Base-by-base conservation (phyloP, 805 yeast genomes). In the Candida multigemmis region DNA sequence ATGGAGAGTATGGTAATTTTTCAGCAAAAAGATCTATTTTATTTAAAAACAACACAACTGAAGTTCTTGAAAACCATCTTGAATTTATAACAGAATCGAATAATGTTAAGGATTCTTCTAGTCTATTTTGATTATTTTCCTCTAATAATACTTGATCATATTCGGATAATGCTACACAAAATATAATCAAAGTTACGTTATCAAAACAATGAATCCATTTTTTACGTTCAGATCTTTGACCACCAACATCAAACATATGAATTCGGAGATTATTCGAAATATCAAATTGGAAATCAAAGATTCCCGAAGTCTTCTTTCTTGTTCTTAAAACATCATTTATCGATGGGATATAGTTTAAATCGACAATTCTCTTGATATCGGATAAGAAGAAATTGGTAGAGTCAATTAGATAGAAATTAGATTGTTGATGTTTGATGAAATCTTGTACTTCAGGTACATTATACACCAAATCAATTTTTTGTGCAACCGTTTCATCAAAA, bases 151-250 rank as follows among this genome's bases (percentile, higher is more conserved):
- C 77, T 54, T 86, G 96, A 50, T 87, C 96, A 47, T 87, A 87
- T 48, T 87, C 96, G 2, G 89, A 77, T 28, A 87, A 55, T 0
- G 96, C 86, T 13, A 86, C 95, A 52, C 96, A 86, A 48, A 86
- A 87, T 33, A 87, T 83, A 26, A 87, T 79, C 24, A 82, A 65
- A 0, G 95, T 81, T 18, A 87, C 96, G 41, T 86, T 85, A 51
- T 86, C 95, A 44, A 91, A 91, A 47, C 95, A 84, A 54, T 91
- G 93, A 35, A 91, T 86, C 98, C 98, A 91, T 53, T 91, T 89
- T 46, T 82, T 83, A 28, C 98, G 75, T 59, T 91, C 98, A 3
- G 93, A 76, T 42, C 98, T 66, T 54, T 91, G 98, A 2, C 96
- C 96, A 36, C 96, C 96, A 25, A 87, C 96, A 51, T 87, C 96